phyloP scores from a whole-genome alignment of 192 early-diverging fungal species.

The Dissophora ornata region DNA sequence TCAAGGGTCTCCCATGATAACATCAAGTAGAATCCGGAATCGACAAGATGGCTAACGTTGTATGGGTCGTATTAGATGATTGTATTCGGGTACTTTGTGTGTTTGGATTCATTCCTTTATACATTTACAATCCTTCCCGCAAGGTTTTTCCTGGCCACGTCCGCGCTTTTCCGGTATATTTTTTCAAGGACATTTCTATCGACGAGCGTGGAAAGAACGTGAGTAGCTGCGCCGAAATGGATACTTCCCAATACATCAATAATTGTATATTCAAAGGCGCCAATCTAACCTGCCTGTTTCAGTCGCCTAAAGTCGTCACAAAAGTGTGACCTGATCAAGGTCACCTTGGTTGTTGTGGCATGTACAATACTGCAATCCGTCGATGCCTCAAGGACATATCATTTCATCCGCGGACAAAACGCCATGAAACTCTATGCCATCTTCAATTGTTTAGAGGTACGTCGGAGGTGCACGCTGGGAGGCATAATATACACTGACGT shows the following conservation, averaged over 20 bases:
- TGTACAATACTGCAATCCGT: slow-evolving; percentile 82
- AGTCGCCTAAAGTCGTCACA: slow-evolving; percentile 80
- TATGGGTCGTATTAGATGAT: slow-evolving; percentile 67
- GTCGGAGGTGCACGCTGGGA: too few species aligned
- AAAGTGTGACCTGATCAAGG: slow-evolving; percentile 92
- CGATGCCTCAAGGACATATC: slow-evolving; percentile 92
- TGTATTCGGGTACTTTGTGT: slow-evolving; percentile 90
- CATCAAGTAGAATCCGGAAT: background rate
- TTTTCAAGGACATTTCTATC: slow-evolving; percentile 53
- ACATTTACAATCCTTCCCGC: slow-evolving; percentile 95
- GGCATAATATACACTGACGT: slow-evolving; percentile 38
- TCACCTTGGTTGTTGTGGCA: slow-evolving; percentile 78
- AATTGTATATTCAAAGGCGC: too few species aligned
- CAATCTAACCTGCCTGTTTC: slow-evolving; percentile 11
- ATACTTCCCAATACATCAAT: too few species aligned
- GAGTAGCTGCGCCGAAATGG: background rate
- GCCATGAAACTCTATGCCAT: slow-evolving; percentile 98
- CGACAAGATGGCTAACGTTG: background rate
- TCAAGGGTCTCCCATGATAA: too few species aligned
- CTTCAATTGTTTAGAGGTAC: slow-evolving; percentile 94
- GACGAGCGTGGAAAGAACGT: slow-evolving; percentile 49
- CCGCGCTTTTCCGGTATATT: slow-evolving; percentile 54
- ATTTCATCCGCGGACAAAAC: slow-evolving; percentile 94
- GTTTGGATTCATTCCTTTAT: slow-evolving; percentile 95
- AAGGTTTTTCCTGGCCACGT: slow-evolving; percentile 78